phyloP scores from a whole-genome alignment of 2,329 filamentous ascomycete genomes.

The Phaeosphaeriaceae sp. region DNA sequence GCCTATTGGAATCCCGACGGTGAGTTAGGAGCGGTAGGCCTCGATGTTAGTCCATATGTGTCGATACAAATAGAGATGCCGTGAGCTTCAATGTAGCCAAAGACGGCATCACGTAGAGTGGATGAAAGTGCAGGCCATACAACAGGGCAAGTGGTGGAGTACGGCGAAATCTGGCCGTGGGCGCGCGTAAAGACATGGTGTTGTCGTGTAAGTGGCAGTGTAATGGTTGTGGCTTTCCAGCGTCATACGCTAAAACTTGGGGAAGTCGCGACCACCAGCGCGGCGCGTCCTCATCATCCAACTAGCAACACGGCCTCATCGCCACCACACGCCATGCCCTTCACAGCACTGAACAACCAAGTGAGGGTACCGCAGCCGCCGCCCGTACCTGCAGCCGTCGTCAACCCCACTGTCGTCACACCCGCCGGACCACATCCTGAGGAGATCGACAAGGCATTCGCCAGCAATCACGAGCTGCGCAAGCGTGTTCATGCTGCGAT shows the following conservation, averaged over 20 bases:
- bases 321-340: conserved; percentile 21
- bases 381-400: conserved; percentile 3
- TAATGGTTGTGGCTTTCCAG: not conserved
- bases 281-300: conserved; percentile 16
- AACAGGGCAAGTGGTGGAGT: not conserved
- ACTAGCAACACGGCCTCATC: not conserved
- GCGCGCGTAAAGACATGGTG: not conserved
- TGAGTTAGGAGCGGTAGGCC: not conserved
- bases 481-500: conserved; percentile 49
- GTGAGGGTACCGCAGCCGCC: conserved; percentile 11
- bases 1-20: not conserved
- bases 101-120: not conserved
- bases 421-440: conserved; percentile 23
- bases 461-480: conserved; percentile 41
- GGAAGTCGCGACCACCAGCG: conserved; percentile 16
- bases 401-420: conserved; percentile 2
- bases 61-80: not conserved
- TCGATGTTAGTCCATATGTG: not conserved
- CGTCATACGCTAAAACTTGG: not conserved
- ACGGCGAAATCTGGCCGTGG: not conserved
- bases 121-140: not conserved
- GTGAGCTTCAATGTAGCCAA: not conserved
- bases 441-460: conserved; percentile 45
- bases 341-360: conserved; percentile 31
- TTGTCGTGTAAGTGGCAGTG: not conserved